These are phyloP conservation scores for Micromonas pusilla DNA, from an alignment of 139 green algal genomes.

Conservation along the genomic window DNA sequence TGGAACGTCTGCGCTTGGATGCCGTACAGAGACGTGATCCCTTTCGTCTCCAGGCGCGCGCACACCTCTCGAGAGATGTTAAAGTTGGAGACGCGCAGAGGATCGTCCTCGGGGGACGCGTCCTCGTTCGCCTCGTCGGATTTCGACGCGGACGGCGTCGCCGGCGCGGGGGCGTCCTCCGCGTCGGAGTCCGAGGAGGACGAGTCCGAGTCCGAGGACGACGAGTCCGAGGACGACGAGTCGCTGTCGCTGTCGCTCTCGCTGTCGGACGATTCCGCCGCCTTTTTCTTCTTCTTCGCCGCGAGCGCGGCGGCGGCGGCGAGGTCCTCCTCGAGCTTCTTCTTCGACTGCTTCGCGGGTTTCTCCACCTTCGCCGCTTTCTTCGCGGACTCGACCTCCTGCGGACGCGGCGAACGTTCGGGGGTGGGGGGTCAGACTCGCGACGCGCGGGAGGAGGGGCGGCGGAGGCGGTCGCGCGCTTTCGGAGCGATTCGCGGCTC, in stretches of 20 bases:
- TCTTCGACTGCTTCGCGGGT: neutral
- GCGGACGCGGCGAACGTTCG: too few relatives aligned
- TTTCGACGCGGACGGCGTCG: neutral
- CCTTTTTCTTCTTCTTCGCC: neutral
- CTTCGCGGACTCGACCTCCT: neutral
- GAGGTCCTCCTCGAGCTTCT: constrained; percentile 12
- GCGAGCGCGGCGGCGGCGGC: neutral
- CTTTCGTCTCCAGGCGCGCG: constrained; percentile 59
- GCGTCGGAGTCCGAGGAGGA: neutral
- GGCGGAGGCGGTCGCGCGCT: too few relatives aligned
- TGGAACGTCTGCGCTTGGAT: constrained; percentile 88
- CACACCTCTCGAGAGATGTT: constrained; percentile 60
- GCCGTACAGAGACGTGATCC: constrained; percentile 82
- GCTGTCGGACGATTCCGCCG: neutral
- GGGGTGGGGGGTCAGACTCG: too few relatives aligned
- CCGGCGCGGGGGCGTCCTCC: neutral
- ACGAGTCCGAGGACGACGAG: neutral
- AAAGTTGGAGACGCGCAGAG: constrained; percentile 72
- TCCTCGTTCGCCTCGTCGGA: neutral
- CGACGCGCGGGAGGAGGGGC: too few relatives aligned
- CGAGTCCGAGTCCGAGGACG: neutral
- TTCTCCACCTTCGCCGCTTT: neutral
- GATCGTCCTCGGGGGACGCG: constrained; percentile 36
- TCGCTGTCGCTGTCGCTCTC: neutral
- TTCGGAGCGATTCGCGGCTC: too few relatives aligned